Percentiles rank a stretch among this genome's conserved stretches.
Conservation (phyloP, 306 rosid species). For the Quercus suber region DNA sequence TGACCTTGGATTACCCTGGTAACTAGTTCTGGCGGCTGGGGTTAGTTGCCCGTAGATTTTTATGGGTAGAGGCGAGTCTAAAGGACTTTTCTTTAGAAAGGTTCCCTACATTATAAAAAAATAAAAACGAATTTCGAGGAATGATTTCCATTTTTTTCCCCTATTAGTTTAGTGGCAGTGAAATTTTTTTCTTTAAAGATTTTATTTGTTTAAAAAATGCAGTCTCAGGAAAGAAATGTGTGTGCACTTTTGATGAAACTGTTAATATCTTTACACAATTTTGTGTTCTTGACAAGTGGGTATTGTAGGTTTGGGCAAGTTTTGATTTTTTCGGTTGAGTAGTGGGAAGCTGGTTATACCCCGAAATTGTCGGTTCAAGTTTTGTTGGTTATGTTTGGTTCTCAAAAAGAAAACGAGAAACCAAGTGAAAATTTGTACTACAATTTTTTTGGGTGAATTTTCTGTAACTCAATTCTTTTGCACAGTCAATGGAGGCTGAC, state of each 20-base stretch:
- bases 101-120: too few species aligned
- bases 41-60: too few species aligned
- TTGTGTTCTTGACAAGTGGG: background rate
- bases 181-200: background rate
- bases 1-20: too few species aligned
- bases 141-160: too few species aligned
- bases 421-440: background rate
- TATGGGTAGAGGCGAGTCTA: too few species aligned
- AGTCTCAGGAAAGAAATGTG: background rate
- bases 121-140: too few species aligned
- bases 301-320: background rate
- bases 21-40: too few species aligned
- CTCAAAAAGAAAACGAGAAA: background rate
- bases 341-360: background rate
- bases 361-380: background rate
- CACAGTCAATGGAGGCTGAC: background rate
- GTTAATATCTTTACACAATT: background rate
- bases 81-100: too few species aligned
- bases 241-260: background rate
- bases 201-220: background rate
- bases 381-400: background rate
- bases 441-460: background rate
- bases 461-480: background rate
- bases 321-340: background rate
- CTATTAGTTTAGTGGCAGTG: background rate